Base-by-base conservation (phyloP, 352 stramenopile species). In the Paralagenidium karlingii region DNA sequence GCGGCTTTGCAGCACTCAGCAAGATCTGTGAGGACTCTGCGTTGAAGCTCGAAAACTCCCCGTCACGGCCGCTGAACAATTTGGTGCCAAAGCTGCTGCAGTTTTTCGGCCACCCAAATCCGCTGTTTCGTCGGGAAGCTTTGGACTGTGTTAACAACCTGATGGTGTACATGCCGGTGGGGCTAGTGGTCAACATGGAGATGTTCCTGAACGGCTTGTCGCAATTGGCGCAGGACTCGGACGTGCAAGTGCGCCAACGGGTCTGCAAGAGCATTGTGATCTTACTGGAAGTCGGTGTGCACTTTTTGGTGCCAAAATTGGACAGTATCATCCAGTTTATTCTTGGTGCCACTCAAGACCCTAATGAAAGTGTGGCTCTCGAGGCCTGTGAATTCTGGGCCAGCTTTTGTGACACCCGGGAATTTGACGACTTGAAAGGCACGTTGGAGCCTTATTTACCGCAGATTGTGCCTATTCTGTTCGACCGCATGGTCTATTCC, bases 401-500 rank as follows among this genome's bases (percentile, higher is more conserved):
- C 20, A 83, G 77, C 19, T 94, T 93, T 47, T 93, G 79, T 43
- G 80, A 95, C 46, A 64, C 96, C 75, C 51, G 66, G 33, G 53
- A 84, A 51, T 74, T 91, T 55, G 68, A 91, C 75, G 88, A 97
- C 32, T 85, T 97, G 45, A 96, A 96, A 71, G 53, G 69, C 39
- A 69, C 77, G 34, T 53, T 97, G 31, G 64, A 81, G 58, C 54
- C 63, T 24, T 78, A 96, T 47, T 58, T 97, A 38, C 62, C 61
- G 20, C 76, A 95, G 55, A 74, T 98, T 30, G 68, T 98, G 24
- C 89, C 89, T 24, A 56, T 96, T 28, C 61, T 98, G 18, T 82
- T 98, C 39, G 68, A 87, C 43, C 77, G 87, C 34, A 97, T 97
- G 82, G 87, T 98, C 6, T 98, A 98, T 60, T 92, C 81, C 24